Evolutionary conservation across 225 moss, liverwort and hornwort genomes (phyloP).

Genomic region (Pseudisothecium myosuroides): DNA sequence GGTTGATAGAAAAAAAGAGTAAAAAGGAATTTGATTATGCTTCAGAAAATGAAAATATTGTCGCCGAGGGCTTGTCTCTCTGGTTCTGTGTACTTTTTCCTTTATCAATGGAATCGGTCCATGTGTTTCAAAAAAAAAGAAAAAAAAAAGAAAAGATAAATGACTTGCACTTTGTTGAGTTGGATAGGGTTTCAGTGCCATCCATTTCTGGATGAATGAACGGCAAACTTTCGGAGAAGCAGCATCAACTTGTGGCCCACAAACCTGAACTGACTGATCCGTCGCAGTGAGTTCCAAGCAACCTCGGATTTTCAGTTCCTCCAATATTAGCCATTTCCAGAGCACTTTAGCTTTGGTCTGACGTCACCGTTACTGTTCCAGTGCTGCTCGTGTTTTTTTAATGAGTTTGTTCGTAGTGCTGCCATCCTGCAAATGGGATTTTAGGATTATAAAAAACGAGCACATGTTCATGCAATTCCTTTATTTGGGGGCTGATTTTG

Average conservation of each 20-base stretch:
- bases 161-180: not conserved
- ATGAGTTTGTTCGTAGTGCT: not conserved
- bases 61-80: no score
- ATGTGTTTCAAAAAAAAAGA: no score
- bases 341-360: not conserved
- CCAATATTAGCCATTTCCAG: not conserved
- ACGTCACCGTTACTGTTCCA: not conserved
- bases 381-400: not conserved
- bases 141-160: not conserved
- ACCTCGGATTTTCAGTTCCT: not conserved
- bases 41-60: no score
- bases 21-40: no score
- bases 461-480: not conserved
- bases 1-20: no score
- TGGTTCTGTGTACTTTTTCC: no score
- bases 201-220: not conserved
- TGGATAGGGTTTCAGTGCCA: not conserved
- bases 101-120: no score
- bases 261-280: no score
- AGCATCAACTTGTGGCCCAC: not conserved
- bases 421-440: not conserved
- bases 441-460: not conserved
- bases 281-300: not conserved
- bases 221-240: not conserved
- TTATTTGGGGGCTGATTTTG: not conserved